phyloP scores from a whole-genome alignment of 345 rosid genomes.

The Chamaenerion angustifolium region DNA sequence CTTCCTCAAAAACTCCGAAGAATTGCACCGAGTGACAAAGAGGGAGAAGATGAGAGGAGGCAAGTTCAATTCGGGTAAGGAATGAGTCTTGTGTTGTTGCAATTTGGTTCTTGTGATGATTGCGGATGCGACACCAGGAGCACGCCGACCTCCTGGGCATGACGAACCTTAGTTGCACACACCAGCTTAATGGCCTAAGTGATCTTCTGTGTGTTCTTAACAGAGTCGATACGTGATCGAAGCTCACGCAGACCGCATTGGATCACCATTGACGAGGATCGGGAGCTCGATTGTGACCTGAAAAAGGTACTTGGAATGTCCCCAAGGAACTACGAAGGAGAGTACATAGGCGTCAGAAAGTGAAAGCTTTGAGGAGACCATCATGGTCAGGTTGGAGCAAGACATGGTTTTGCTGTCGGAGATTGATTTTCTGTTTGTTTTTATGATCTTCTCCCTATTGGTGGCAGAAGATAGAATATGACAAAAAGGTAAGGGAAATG shows the following conservation, averaged over 20 bases:
- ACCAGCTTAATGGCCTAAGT: constrained; percentile 98
- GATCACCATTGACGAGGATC: constrained; percentile 29
- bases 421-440: constrained; percentile 2
- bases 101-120: too few relatives aligned
- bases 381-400: constrained; percentile 72
- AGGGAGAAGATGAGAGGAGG: too few relatives aligned
- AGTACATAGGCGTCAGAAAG: constrained; percentile 60
- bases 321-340: constrained; percentile 51
- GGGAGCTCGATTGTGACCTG: constrained; percentile 31
- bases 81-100: too few relatives aligned
- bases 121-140: too few relatives aligned
- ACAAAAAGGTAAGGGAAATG: too few relatives aligned
- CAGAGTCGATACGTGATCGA: constrained; percentile 59
- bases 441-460: constrained; percentile 2
- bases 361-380: constrained; percentile 63
- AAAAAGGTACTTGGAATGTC: constrained; percentile 46
- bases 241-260: constrained; percentile 80
- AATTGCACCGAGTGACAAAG: too few relatives aligned
- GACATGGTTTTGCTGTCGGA: constrained; percentile 31
- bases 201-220: constrained; percentile 91
- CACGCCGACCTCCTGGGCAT: constrained; percentile 95
- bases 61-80: too few relatives aligned
- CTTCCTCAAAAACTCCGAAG: too few relatives aligned
- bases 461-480: too few relatives aligned
- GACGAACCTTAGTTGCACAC: constrained; percentile 88